phyloP scores from a whole-genome alignment of 164 flowering plant genomes.

The Magnolia sinica region DNA sequence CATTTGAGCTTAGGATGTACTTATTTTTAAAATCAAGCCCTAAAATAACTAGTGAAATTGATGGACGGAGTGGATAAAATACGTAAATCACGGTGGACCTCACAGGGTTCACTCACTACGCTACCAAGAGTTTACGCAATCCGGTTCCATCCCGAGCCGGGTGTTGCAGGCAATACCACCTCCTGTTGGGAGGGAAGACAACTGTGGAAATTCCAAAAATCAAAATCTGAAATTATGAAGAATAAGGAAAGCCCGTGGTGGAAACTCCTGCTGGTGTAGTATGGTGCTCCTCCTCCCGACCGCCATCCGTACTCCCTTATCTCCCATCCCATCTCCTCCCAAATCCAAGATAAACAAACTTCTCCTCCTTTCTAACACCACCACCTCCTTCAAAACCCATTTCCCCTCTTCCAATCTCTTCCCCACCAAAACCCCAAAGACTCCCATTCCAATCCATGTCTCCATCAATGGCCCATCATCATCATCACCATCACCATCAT shows the following conservation, averaged over 20 bases:
- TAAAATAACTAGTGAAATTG: too few relatives aligned
- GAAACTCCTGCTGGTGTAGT: not conserved
- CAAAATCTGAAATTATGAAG: not conserved
- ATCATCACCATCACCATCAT: constrained; percentile 11
- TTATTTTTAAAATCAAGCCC: too few relatives aligned
- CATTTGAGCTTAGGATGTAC: too few relatives aligned
- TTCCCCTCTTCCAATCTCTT: not conserved
- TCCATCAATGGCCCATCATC: not conserved
- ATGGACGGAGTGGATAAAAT: too few relatives aligned
- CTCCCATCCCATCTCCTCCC: not conserved
- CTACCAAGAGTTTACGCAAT: too few relatives aligned
- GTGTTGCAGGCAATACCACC: too few relatives aligned
- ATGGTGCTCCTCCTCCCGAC: not conserved
- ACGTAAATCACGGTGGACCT: too few relatives aligned
- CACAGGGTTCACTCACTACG: too few relatives aligned
- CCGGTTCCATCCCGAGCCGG: too few relatives aligned
- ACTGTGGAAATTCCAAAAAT: not conserved
- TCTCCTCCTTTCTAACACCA: not conserved
- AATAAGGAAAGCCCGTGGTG: not conserved
- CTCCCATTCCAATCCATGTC: not conserved
- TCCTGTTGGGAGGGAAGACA: not conserved
- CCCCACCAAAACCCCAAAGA: constrained; percentile 2
- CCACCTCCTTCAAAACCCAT: not conserved
- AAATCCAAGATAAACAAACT: not conserved
- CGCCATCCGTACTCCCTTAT: not conserved